phyloP scores from a whole-genome alignment of 108 stramenopile species.

The Halocafeteria seosinensis region DNA sequence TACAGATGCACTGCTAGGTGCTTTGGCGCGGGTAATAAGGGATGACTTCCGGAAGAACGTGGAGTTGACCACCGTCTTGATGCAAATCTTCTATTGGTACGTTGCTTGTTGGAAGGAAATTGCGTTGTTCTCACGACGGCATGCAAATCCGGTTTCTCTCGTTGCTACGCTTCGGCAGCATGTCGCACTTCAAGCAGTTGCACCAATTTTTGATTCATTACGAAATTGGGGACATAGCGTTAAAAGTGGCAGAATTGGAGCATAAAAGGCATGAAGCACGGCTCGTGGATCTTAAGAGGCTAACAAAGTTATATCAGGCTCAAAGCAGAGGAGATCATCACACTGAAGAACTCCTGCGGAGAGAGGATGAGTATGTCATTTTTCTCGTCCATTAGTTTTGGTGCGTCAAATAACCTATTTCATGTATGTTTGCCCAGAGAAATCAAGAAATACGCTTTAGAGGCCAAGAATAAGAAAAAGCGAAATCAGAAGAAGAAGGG shows the following conservation, averaged over 20 bases:
- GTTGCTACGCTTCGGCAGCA: no score
- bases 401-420: no score
- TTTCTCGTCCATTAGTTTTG: not conserved
- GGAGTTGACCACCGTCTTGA: constrained; percentile 38
- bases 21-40: constrained; percentile 31
- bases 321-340: not conserved
- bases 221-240: constrained; percentile 16
- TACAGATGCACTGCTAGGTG: no score
- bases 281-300: not conserved
- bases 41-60: constrained; percentile 41
- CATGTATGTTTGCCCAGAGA: no score
- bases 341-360: not conserved
- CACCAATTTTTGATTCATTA: constrained; percentile 27
- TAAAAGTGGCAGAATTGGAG: not conserved
- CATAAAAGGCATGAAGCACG: constrained; percentile 6
- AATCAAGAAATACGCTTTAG: no score
- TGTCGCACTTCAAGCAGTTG: constrained; percentile 46
- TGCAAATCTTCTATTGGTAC: constrained; percentile 35
- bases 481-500: no score
- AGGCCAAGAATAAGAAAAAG: no score
- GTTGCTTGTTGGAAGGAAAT: no score
- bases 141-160: no score
- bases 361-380: not conserved
- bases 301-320: not conserved
- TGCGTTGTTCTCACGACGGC: no score